phyloP scores from a whole-genome alignment of 345 rosid genomes.

The Carallia pectinifolia region DNA sequence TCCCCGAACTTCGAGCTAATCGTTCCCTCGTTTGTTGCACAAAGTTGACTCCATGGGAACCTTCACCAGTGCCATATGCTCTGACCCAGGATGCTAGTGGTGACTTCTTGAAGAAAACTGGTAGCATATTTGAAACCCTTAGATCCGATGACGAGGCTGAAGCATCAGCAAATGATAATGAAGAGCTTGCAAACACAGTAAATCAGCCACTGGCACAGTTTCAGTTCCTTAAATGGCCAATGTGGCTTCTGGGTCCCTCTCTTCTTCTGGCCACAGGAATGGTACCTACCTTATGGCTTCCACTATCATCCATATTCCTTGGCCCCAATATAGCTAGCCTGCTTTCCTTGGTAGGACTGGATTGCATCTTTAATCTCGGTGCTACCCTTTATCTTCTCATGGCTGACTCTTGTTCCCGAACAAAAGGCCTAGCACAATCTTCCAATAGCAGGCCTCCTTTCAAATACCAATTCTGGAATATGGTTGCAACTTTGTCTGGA shows the following conservation, averaged over 20 bases:
- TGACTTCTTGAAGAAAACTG: conserved; percentile 43
- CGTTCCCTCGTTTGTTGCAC: conserved; percentile 43
- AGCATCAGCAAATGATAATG: conserved; percentile 21
- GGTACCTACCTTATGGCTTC: conserved; percentile 91
- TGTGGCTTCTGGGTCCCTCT: conserved; percentile 87
- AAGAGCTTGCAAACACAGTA: conserved; percentile 25
- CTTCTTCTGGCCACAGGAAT: conserved; percentile 81
- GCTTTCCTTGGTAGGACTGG: conserved; percentile 83
- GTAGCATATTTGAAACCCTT: conserved; percentile 56
- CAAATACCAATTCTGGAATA: conserved; percentile 78
- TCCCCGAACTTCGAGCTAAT: not conserved
- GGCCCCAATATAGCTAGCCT: conserved; percentile 87
- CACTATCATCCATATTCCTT: conserved; percentile 72
- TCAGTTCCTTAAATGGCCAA: conserved; percentile 79
- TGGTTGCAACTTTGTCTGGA: conserved; percentile 59
- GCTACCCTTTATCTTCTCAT: conserved; percentile 77
- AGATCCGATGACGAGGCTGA: conserved; percentile 38
- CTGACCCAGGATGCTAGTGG: conserved; percentile 41
- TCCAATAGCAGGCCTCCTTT: conserved; percentile 66
- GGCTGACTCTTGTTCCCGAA: conserved; percentile 80
- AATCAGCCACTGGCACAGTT: conserved; percentile 22
- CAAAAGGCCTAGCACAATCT: conserved; percentile 37
- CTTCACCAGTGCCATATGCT: conserved; percentile 48
- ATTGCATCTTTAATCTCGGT: conserved; percentile 86
- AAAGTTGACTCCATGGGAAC: conserved; percentile 62